Conservation (phyloP, 2,329 filamentous ascomycete species). For the Claviceps digitariae region DNA sequence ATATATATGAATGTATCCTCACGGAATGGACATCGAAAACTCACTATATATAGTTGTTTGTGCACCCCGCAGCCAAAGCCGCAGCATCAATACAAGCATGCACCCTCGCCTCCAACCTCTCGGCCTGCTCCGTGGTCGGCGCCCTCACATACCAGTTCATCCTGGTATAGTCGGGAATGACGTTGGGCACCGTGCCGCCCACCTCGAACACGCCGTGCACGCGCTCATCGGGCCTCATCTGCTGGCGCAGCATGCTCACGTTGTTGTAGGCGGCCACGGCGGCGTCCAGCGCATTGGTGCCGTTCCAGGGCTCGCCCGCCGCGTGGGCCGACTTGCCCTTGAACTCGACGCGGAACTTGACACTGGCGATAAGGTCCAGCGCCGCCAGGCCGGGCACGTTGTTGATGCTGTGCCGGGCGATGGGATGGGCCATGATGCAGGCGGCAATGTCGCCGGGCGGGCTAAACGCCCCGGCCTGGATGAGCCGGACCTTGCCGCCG, state of each 20-base stretch:
- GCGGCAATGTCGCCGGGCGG: slow-evolving; percentile 10
- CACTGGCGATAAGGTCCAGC: slow-evolving; percentile 3
- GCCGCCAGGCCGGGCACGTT: not conserved
- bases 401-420: not conserved
- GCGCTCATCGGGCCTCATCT: slow-evolving; percentile 22
- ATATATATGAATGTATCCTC: too few relatives aligned
- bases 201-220: slow-evolving; percentile 24
- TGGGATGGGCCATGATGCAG: slow-evolving; percentile 17
- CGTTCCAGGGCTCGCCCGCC: slow-evolving; percentile 23
- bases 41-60: slow-evolving; percentile 21
- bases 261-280: slow-evolving; percentile 21
- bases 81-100: slow-evolving; percentile 23
- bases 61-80: slow-evolving; percentile 21
- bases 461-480: slow-evolving; percentile 13
- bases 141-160: slow-evolving; percentile 27
- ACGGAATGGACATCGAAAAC: too few relatives aligned
- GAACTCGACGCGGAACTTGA: slow-evolving; percentile 16
- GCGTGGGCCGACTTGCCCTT: slow-evolving; percentile 22
- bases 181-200: slow-evolving; percentile 24
- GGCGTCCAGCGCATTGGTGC: slow-evolving; percentile 25
- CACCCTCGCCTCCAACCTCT: slow-evolving; percentile 17
- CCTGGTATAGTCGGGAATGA: slow-evolving; percentile 24
- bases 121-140: slow-evolving; percentile 17
- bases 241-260: slow-evolving; percentile 24
- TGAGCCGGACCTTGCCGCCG: slow-evolving; percentile 22